Evolutionary conservation across 1,284 basidiomycete species (phyloP), one percentile per base, ranked within the genome.

Genomic region (Neolentinus lepideus): DNA sequence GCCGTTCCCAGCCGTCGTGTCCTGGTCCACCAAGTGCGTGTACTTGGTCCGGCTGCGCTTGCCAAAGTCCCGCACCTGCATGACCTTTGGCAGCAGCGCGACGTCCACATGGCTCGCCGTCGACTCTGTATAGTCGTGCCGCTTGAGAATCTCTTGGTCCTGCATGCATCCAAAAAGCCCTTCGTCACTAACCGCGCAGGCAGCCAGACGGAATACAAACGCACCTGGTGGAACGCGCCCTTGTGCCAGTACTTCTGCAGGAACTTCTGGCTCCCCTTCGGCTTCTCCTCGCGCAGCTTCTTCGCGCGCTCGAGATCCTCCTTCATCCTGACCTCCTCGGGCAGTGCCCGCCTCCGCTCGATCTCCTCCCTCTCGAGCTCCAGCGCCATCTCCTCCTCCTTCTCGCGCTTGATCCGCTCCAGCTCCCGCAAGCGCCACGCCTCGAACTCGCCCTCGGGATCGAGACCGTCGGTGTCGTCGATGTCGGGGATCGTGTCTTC

Each of bases 181-280:
- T 26, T 53, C 38, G 27, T 11, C 25, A 60, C 24, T 12, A 31
- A 31, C n/a, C n/a, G n/a, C n/a, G n/a, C n/a, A n/a, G n/a, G n/a
- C n/a, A n/a, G n/a, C n/a, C n/a, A n/a, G n/a, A n/a, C n/a, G n/a
- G n/a, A n/a, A n/a, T n/a, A n/a, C n/a, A n/a, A 31, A 43, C 38
- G 10, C 58, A 89, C 92, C 79, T 92, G 92, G 71, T 97, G 94
- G 78, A 99, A 99, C 57, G 94, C 95, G 64, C 97, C 97, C 73
- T 98, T 98, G 77, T 99, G 97, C 84, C 94, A 98, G 69, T 98
- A 99, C 73, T 97, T 98, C 69, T 99, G 94, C 64, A 98, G 71
- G 75, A 99, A 98, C 64, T 86, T 90, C 69, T 94, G 91, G 59
- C 90, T 78, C 2, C 92, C 93, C 63, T 93, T 89, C 1, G 89